Evolutionary conservation across 768 basidiomycete genomes (phyloP), one percentile per base, ranked within the genome.

Genomic region (Fomitopsis serialis): DNA sequence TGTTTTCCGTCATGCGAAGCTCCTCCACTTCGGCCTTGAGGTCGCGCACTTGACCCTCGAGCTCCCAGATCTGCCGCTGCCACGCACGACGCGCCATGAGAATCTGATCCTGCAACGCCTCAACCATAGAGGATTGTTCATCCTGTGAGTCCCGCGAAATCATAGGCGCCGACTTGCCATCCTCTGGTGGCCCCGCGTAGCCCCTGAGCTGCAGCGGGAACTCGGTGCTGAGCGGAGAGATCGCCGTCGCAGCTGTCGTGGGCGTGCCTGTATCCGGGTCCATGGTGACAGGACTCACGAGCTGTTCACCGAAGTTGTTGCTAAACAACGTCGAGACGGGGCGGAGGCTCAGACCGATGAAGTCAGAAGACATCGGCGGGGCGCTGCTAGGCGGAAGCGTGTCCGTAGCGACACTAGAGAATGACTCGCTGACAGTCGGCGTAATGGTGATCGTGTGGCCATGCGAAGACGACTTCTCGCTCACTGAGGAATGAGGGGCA

Each of bases 271-370:
- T 61, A 49, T 80, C 81, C 1, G 65, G 55, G 34, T 77, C 76
- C 24, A 54, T 47, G 2, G 53, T 29, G 50, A 55, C 59, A 3
- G 58, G 29, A 42, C 58, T 59, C 48, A 66, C 54, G 17, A 78
- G 66, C 53, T 74, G 68, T 23, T 75, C 74, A 9, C 77, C 73
- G 61, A 91, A 87, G 24, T 87, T 81, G 10, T 80, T 71, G 61
- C 86, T 85, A 66, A 92, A 92, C 42, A 85, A 72, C 1, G 83
- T 81, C 21, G 90, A 92, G 17, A 91, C 74, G 2, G 89, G 89
- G 15, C 90, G 79, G 48, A 92, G 69, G 60, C 80, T 82, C 45
- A 92, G 75, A 2, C 78, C 71, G 11, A 84, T 76, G 61, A 91
- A 92, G 48, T 81, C 79, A 1, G 76, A 69, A 9, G 80, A 74